A percentile compares a stretch with the other conserved stretches of the same genome.
Evolutionary conservation across 2,329 filamentous ascomycete species (phyloP).

Genomic region (Pseudocercospora pini-densiflorae): DNA sequence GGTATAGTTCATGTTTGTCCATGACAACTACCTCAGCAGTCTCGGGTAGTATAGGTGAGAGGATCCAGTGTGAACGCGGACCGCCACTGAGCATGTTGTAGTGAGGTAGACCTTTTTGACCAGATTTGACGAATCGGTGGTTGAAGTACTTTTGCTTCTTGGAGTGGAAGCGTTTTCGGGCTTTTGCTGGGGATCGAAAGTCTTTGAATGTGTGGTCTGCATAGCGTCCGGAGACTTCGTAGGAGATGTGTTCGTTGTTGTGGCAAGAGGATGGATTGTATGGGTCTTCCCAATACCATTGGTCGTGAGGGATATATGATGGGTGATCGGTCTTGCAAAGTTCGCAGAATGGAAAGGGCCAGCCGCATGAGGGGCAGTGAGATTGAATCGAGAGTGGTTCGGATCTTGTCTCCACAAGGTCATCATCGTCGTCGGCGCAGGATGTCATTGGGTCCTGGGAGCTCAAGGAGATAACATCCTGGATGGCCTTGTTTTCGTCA

Average conservation of each 20-base stretch:
- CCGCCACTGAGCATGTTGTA: neutral
- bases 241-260: constrained; percentile 1
- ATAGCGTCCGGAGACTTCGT: constrained; percentile 17
- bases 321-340: neutral
- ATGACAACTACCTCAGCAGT: neutral
- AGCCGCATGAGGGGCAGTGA: constrained; percentile 6
- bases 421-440: neutral
- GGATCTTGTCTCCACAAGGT: neutral
- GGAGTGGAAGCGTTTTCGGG: constrained; percentile 17
- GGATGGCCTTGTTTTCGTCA: neutral
- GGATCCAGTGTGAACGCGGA: neutral
- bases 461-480: constrained; percentile 23
- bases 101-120: constrained; percentile 18
- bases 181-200: constrained; percentile 24
- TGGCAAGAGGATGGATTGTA: neutral
- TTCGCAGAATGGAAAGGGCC: neutral
- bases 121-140: constrained; percentile 19
- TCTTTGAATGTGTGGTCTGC: constrained; percentile 23
- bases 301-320: neutral
- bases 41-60: neutral
- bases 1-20: constrained; percentile 2
- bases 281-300: neutral
- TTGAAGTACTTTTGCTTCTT: constrained; percentile 22
- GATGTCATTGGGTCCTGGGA: constrained; percentile 13
- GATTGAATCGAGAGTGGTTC: neutral